These are phyloP conservation scores for Paraleonurus japonicus DNA, from an alignment of 257 asterid genomes.

Conservation along the genomic window DNA sequence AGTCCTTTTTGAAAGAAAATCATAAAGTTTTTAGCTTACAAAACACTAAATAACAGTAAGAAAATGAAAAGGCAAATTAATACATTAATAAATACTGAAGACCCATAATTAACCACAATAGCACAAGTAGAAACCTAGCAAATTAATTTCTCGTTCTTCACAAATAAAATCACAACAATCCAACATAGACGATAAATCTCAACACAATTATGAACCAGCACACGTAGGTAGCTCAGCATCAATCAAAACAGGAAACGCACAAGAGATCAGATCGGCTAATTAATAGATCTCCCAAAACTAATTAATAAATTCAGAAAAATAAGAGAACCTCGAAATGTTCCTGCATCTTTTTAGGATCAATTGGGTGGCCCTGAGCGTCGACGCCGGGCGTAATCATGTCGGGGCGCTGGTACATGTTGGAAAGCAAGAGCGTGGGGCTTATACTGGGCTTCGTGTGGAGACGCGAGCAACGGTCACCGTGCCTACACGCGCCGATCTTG, in stretches of 20 bases:
- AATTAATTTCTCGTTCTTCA: not conserved
- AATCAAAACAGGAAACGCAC: not conserved
- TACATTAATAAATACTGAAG: not conserved
- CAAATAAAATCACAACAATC: not conserved
- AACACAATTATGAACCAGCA: not conserved
- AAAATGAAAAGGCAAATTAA: not conserved
- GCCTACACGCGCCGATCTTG: conserved; percentile 97
- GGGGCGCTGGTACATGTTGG: conserved; percentile 95
- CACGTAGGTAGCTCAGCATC: not conserved
- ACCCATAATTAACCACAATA: not conserved
- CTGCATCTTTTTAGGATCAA: conserved; percentile 78
- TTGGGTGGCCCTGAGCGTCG: conserved; percentile 79
- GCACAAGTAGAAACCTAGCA: not conserved
- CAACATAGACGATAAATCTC: not conserved
- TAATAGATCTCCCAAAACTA: not conserved
- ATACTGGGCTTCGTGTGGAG: conserved; percentile 93
- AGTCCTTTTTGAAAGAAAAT: not conserved
- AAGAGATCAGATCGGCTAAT: not conserved
- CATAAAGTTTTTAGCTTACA: not conserved
- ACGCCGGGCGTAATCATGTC: conserved; percentile 98
- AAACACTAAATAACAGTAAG: not conserved
- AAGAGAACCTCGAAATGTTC: conserved; percentile 81
- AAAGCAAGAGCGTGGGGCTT: conserved; percentile 80
- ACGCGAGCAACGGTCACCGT: conserved; percentile 95
- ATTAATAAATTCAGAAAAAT: not conserved